Conservation (phyloP, 2,329 filamentous ascomycete species). For the Metarhizium guizhouense region DNA sequence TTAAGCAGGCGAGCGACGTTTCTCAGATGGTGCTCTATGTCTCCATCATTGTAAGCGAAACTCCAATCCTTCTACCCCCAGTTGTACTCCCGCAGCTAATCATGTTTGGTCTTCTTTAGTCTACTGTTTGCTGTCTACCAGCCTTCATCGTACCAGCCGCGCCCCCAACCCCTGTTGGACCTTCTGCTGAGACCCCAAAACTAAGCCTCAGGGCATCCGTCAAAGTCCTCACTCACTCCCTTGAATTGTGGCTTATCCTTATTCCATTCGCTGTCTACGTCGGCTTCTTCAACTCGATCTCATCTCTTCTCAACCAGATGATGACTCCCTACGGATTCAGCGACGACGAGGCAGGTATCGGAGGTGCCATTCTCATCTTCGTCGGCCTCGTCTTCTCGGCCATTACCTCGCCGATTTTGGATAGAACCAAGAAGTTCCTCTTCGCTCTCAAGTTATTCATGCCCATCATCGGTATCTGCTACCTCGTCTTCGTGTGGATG, state of each 20-base stretch:
- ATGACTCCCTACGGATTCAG: constrained; percentile 76
- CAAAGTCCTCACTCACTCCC: constrained; percentile 42
- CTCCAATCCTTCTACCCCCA: background rate
- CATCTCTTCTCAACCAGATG: constrained; percentile 83
- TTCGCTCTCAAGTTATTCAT: constrained; percentile 63
- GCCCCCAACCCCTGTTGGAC: constrained; percentile 69
- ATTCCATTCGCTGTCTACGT: constrained; percentile 79
- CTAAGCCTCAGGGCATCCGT: constrained; percentile 41
- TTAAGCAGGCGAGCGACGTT: constrained; percentile 51
- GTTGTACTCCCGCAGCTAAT: background rate
- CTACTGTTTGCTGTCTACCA: constrained; percentile 50
- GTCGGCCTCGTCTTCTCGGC: constrained; percentile 75
- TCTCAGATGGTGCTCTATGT: constrained; percentile 80
- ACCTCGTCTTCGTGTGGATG: constrained; percentile 76
- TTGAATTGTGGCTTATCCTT: constrained; percentile 72
- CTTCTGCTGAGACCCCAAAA: constrained; percentile 54
- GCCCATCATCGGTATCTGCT: constrained; percentile 63
- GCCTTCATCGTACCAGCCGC: constrained; percentile 70
- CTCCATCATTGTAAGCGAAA: constrained; percentile 61
- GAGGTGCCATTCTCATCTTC: constrained; percentile 80
- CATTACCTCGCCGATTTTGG: constrained; percentile 70
- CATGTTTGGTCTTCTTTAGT: constrained; percentile 15
- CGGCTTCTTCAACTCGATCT: constrained; percentile 88
- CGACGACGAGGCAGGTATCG: constrained; percentile 80
- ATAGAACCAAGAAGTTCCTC: constrained; percentile 75